Base-by-base conservation (phyloP, 2,329 filamentous ascomycete genomes). In the Fusarium sacchari region DNA sequence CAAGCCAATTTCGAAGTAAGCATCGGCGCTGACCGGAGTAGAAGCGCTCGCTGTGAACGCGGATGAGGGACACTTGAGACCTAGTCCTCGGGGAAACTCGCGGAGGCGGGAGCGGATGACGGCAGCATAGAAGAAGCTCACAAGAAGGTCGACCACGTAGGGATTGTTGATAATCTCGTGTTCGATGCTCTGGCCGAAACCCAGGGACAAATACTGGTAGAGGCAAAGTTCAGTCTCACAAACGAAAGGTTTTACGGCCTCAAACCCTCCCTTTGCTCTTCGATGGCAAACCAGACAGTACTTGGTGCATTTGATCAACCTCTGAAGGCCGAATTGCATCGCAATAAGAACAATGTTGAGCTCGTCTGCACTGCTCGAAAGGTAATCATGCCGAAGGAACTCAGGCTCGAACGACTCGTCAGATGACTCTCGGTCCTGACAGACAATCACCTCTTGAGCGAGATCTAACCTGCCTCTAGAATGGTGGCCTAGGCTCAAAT, bases 271-370 rank as follows among this genome's bases (percentile, higher is more conserved):
- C 3, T 88, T 81, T 40, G 94, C 87, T 73, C 88, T 91, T 73
- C 88, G 88, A 80, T 97, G 93, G 77, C 95, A 98, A 30, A 95
- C 91, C 61, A 97, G 87, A 80, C 95, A 98, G 80, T 96, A 97
- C 60, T 96, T 91, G 0, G 93, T 94, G 80, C 94, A 97, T 66
- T 90, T 91, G 13, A 93, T 88, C 67, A 97, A 90, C 76, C 95
- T 93, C 3, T 92, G 90, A 32, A 97, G 84, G 0, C 91, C 87
- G 74, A 95, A 96, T 73, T 97, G 93, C 87, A 94, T 93, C 4
- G 88, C 86, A 34, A 89, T 73, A 34, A 92, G 80, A 4, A 88
- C 87, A 40, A 90, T 82, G 50, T 88, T 91, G 39, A 84, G 74
- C 22, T 83, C 76, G 2, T 77, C 77, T 18, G 70, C 80, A 34